phyloP scores from a whole-genome alignment of 805 yeast genomes.

The Debaryomyces tyrocola region DNA sequence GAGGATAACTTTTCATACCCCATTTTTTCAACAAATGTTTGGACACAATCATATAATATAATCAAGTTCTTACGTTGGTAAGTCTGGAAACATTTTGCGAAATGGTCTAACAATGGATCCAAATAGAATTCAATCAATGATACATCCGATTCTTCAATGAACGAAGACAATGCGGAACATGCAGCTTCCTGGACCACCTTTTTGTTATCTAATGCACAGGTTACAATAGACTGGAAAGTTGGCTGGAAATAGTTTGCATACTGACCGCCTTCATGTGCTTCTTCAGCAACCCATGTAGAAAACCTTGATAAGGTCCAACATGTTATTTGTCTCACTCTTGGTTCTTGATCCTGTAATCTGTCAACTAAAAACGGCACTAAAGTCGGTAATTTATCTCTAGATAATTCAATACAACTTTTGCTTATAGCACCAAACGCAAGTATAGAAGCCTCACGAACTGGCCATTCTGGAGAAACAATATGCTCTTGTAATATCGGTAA shows the following conservation, averaged over 20 bases:
- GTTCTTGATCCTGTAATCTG: slow-evolving; percentile 69
- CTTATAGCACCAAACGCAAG: slow-evolving; percentile 95
- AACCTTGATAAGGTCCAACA: slow-evolving; percentile 96
- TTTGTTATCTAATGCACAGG: slow-evolving; percentile 75
- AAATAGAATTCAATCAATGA: slow-evolving; percentile 60
- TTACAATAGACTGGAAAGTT: slow-evolving; percentile 73
- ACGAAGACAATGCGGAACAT: slow-evolving; percentile 79
- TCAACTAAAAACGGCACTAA: slow-evolving; percentile 84
- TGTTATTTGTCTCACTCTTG: slow-evolving; percentile 87
- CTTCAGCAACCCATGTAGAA: slow-evolving; percentile 75
- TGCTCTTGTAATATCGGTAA: slow-evolving; percentile 76
- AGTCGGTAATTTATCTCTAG: slow-evolving; percentile 71
- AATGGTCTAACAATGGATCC: slow-evolving; percentile 66
- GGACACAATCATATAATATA: slow-evolving; percentile 85
- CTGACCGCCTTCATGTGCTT: slow-evolving; percentile 60
- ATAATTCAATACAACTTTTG: slow-evolving; percentile 76
- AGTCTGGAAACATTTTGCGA: slow-evolving; percentile 68
- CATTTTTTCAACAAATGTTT: slow-evolving; percentile 79
- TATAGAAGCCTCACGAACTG: slow-evolving; percentile 87
- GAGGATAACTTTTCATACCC: slow-evolving; percentile 55
- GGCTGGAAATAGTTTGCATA: slow-evolving; percentile 71
- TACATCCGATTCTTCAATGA: slow-evolving; percentile 74
- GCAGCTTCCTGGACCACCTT: slow-evolving; percentile 96
- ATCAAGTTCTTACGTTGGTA: slow-evolving; percentile 84
- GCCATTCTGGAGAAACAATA: slow-evolving; percentile 76